Conservation (phyloP, 345 rosid genomes). For the Leavenworthia alabamica region DNA sequence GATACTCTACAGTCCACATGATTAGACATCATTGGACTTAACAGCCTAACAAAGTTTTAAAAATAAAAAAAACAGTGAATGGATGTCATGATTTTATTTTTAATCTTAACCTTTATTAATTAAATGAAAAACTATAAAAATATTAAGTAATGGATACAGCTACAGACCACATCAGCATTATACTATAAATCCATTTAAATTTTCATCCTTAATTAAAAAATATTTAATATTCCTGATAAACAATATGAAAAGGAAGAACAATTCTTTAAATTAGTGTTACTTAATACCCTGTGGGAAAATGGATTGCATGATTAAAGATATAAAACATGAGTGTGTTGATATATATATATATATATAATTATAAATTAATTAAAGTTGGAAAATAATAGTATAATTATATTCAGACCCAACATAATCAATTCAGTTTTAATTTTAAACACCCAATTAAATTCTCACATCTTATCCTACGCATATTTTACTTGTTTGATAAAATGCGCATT, state of each 20-base stretch:
- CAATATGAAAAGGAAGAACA: background rate
- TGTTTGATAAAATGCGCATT: conserved; percentile 15
- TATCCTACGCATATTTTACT: background rate
- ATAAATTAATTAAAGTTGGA: conserved; percentile 17
- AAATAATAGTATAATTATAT: background rate
- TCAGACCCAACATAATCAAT: background rate
- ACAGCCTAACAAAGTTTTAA: background rate
- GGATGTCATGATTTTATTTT: background rate
- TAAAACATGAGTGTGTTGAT: conserved; percentile 1
- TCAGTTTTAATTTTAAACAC: background rate
- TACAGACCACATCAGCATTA: background rate
- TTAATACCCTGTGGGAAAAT: background rate
- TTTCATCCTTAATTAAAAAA: background rate
- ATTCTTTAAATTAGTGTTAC: background rate
- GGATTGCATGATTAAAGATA: conserved; percentile 22
- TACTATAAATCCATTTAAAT: background rate
- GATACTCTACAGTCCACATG: conserved; percentile 4
- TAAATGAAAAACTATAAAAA: background rate
- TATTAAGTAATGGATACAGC: background rate
- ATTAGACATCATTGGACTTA: background rate
- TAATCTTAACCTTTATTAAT: background rate
- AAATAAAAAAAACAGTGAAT: background rate
- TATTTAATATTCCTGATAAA: background rate
- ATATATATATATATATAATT: background rate
- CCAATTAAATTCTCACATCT: background rate